phyloP scores from a whole-genome alignment of 306 rosid genomes.

The Gillenia trifoliata region DNA sequence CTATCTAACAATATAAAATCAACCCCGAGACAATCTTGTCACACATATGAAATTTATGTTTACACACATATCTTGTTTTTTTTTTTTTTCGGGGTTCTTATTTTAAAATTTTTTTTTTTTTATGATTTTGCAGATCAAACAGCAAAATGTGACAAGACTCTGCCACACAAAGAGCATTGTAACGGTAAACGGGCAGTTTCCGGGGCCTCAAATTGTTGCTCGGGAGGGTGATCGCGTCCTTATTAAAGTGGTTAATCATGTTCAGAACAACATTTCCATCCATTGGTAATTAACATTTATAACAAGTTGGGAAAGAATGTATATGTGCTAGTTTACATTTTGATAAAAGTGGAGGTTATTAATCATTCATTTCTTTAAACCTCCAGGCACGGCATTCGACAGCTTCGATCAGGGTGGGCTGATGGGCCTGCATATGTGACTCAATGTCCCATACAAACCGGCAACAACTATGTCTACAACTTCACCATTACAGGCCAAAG shows the following conservation, averaged over 20 bases:
- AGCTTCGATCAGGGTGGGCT: slow-evolving; percentile 56
- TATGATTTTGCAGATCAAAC: slow-evolving; percentile 31
- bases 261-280: slow-evolving; percentile 46
- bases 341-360: not conserved
- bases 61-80: not conserved
- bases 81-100: not conserved
- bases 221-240: slow-evolving; percentile 60
- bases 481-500: slow-evolving; percentile 53
- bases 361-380: not conserved
- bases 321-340: not conserved
- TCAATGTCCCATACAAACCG: slow-evolving; percentile 63
- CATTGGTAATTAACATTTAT: slow-evolving; percentile 39
- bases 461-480: slow-evolving; percentile 59
- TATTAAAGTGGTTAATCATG: slow-evolving; percentile 56
- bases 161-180: slow-evolving; percentile 61
- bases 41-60: not conserved
- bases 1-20: not conserved
- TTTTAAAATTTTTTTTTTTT: not conserved
- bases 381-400: slow-evolving; percentile 64
- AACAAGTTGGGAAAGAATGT: not conserved
- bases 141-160: slow-evolving; percentile 50
- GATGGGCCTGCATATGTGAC: slow-evolving; percentile 74
- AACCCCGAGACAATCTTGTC: not conserved
- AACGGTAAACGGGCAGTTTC: slow-evolving; percentile 70
- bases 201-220: slow-evolving; percentile 66